Evolutionary conservation across 1,284 basidiomycete species (phyloP).

Genomic region (Termitomyces sp.): DNA sequence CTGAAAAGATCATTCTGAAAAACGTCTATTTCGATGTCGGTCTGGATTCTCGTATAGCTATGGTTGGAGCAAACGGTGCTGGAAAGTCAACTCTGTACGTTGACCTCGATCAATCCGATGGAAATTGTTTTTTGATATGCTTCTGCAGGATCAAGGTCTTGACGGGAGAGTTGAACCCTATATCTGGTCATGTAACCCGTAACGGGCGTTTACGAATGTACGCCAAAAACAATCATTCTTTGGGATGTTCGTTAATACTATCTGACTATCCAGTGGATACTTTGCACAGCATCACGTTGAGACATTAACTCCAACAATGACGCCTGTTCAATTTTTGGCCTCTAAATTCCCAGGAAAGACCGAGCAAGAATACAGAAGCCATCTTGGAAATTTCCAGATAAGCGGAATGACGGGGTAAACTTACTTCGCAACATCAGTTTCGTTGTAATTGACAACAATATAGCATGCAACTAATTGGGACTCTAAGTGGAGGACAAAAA

Average conservation of each 20-base stretch:
- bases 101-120: not conserved
- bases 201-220: conserved; percentile 89
- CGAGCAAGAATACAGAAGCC: conserved; percentile 93
- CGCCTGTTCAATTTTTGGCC: conserved; percentile 89
- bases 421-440: not conserved
- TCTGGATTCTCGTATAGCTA: conserved; percentile 84
- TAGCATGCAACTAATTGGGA: conserved; percentile 75
- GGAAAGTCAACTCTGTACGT: conserved; percentile 76
- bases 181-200: conserved; percentile 79
- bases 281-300: conserved; percentile 99
- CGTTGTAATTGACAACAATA: conserved; percentile 2
- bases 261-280: conserved; percentile 59
- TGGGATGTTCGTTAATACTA: not conserved
- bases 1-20: conserved; percentile 78
- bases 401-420: conserved; percentile 89
- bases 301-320: conserved; percentile 79
- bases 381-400: conserved; percentile 98
- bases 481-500: conserved; percentile 95
- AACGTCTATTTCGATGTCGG: conserved; percentile 87
- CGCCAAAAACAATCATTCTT: conserved; percentile 22
- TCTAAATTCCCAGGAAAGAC: conserved; percentile 90
- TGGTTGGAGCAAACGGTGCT: conserved; percentile 82
- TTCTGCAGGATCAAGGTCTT: conserved; percentile 81
- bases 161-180: conserved; percentile 84
- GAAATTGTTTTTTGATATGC: conserved; percentile 4